A percentile compares a stretch with the other conserved stretches of the same genome.
phyloP scores from a whole-genome alignment of 2,329 filamentous ascomycete species.

The Fusarium lateritium region DNA sequence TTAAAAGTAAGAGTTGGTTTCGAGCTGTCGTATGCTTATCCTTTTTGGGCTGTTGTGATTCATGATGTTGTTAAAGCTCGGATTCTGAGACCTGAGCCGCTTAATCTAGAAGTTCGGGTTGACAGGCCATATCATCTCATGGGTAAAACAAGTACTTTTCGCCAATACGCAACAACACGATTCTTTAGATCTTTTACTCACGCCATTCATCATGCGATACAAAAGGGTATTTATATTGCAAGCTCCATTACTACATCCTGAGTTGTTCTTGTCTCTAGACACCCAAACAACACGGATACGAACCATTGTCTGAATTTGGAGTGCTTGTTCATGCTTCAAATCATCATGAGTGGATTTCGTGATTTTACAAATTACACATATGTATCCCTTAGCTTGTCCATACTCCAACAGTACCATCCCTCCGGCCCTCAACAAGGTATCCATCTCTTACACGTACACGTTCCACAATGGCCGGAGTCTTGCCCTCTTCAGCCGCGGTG shows the following conservation, averaged over 20 bases:
- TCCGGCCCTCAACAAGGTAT: constrained; percentile 91
- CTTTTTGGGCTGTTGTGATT: background rate
- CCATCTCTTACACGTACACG: constrained; percentile 92
- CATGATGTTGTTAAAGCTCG: constrained; percentile 2
- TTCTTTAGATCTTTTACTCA: background rate
- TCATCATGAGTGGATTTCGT: constrained; percentile 41
- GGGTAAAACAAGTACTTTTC: background rate
- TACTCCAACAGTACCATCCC: constrained; percentile 88
- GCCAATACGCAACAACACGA: background rate
- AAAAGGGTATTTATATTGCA: background rate
- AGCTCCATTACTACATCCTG: background rate
- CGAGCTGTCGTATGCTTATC: background rate
- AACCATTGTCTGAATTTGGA: background rate
- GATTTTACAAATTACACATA: constrained; percentile 47
- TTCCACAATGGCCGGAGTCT: constrained; percentile 80
- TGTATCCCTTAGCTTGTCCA: constrained; percentile 78
- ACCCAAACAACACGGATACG: background rate
- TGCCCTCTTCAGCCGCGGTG: constrained; percentile 75
- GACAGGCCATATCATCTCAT: constrained; percentile 10
- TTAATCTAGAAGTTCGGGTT: constrained; percentile 10
- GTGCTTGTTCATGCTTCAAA: constrained; percentile 15
- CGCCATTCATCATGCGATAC: background rate
- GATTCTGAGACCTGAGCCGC: constrained; percentile 1
- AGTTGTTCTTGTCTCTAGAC: background rate
- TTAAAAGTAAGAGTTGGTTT: background rate